These are phyloP conservation scores for Fragilaria crotonensis DNA, from an alignment of 108 stramenopile species.

Conservation along the genomic window DNA sequence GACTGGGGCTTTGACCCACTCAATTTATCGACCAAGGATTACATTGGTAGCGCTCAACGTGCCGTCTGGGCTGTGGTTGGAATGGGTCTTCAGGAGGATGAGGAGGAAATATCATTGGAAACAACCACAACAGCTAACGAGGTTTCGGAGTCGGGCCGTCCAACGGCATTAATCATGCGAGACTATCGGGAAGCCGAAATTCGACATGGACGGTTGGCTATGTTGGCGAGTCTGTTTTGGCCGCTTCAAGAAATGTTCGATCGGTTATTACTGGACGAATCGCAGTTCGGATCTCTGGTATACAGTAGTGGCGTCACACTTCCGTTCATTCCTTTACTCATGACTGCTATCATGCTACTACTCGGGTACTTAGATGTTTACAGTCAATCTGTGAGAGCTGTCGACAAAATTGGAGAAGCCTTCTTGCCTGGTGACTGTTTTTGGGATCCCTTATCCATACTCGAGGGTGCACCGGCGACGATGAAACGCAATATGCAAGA, in stretches of 20 bases:
- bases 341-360: slow-evolving; percentile 75
- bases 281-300: slow-evolving; percentile 41
- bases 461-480: slow-evolving; percentile 62
- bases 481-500: slow-evolving; percentile 90
- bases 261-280: slow-evolving; percentile 54
- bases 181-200: slow-evolving; percentile 89
- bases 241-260: slow-evolving; percentile 79
- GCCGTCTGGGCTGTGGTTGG: slow-evolving; percentile 28
- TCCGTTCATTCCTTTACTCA: slow-evolving; percentile 66
- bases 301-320: slow-evolving; percentile 71
- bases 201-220: slow-evolving; percentile 83
- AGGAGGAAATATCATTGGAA: slow-evolving; percentile 19
- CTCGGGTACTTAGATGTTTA: slow-evolving; percentile 83
- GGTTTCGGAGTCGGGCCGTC: too few relatives aligned
- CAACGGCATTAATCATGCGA: slow-evolving; percentile 62
- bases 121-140: slow-evolving; percentile 16
- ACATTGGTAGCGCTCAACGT: slow-evolving; percentile 47
- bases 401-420: slow-evolving; percentile 65
- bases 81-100: slow-evolving; percentile 7
- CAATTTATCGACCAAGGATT: slow-evolving; percentile 58
- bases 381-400: slow-evolving; percentile 60
- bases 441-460: slow-evolving; percentile 79
- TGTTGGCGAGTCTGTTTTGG: slow-evolving; percentile 84
- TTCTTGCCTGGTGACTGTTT: slow-evolving; percentile 84
- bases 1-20: slow-evolving; percentile 86